Percentiles rank a stretch among this genome's conserved stretches.
Evolutionary conservation across 208 protist genomes (phyloP).

Genomic region (Tritrichomonas musculus): DNA sequence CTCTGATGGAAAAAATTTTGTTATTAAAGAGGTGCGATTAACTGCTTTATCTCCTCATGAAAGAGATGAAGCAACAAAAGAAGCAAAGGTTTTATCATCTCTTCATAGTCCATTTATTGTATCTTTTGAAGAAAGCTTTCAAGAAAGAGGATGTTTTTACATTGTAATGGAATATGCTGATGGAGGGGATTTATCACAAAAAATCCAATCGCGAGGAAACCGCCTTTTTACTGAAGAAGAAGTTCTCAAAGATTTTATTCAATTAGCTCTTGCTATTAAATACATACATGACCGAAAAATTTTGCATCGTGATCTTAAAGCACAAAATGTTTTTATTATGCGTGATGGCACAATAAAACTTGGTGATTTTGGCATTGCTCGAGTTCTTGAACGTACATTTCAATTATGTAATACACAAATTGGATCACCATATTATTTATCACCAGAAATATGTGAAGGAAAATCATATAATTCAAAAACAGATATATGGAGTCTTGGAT

Average conservation of each 20-base stretch:
- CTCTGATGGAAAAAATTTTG: neutral
- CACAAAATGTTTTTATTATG: constrained; percentile 35
- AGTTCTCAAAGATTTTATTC: constrained; percentile 36
- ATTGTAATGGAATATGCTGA: constrained; percentile 42
- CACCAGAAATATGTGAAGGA: constrained; percentile 38
- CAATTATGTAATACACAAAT: constrained; percentile 15
- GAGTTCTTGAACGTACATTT: neutral
- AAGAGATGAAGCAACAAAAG: neutral
- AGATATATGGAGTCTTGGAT: constrained; percentile 27
- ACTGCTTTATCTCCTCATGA: neutral
- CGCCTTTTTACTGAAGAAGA: constrained; percentile 9
- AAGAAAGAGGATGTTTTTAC: neutral
- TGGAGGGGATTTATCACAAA: constrained; percentile 40
- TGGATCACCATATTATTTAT: constrained; percentile 40
- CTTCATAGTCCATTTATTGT: neutral
- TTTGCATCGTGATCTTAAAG: constrained; percentile 57
- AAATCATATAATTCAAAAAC: constrained; percentile 36
- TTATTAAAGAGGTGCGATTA: constrained; percentile 25
- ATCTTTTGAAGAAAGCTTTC: neutral
- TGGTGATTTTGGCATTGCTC: constrained; percentile 36
- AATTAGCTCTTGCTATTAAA: constrained; percentile 55
- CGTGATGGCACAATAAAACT: constrained; percentile 29
- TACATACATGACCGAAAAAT: constrained; percentile 59
- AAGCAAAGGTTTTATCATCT: neutral
- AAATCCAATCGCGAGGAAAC: neutral